phyloP scores from a whole-genome alignment of 768 basidiomycete genomes.

The Chalciporus pseudorubinellus region DNA sequence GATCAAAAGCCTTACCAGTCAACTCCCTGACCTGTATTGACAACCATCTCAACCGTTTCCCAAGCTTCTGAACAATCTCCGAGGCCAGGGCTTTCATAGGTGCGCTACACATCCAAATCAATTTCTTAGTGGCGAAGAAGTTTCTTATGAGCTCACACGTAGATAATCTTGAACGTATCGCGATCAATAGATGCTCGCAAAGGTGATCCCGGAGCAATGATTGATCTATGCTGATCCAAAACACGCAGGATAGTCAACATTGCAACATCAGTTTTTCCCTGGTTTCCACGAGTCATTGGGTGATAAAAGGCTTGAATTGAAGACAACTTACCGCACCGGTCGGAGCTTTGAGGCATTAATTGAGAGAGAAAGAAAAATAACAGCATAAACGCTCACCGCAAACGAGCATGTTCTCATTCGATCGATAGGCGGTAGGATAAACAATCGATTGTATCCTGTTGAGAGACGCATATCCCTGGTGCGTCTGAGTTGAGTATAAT shows the following conservation, averaged over 20 bases:
- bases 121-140: neutral
- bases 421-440: slow-evolving; percentile 88
- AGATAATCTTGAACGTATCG: slow-evolving; percentile 91
- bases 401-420: slow-evolving; percentile 94
- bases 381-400: slow-evolving; percentile 24
- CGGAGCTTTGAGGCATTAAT: slow-evolving; percentile 57
- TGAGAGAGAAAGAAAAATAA: neutral
- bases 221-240: slow-evolving; percentile 63
- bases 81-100: slow-evolving; percentile 98
- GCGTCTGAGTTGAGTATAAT: neutral
- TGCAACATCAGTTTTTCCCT: slow-evolving; percentile 99
- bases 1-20: slow-evolving; percentile 56
- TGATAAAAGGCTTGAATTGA: neutral
- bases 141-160: slow-evolving; percentile 60
- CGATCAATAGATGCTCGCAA: slow-evolving; percentile 55
- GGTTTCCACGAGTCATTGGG: slow-evolving; percentile 6
- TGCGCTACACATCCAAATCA: slow-evolving; percentile 49
- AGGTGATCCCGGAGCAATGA: slow-evolving; percentile 26
- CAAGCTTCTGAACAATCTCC: slow-evolving; percentile 90
- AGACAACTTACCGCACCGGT: slow-evolving; percentile 83
- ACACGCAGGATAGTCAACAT: slow-evolving; percentile 92
- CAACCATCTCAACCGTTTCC: slow-evolving; percentile 88
- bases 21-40: slow-evolving; percentile 84
- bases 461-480: slow-evolving; percentile 77
- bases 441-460: slow-evolving; percentile 97